A percentile compares a stretch with the other conserved stretches of the same genome.
Evolutionary conservation across 371 early-diverging fungal species (phyloP).

Genomic region (Blakeslea trispora): DNA sequence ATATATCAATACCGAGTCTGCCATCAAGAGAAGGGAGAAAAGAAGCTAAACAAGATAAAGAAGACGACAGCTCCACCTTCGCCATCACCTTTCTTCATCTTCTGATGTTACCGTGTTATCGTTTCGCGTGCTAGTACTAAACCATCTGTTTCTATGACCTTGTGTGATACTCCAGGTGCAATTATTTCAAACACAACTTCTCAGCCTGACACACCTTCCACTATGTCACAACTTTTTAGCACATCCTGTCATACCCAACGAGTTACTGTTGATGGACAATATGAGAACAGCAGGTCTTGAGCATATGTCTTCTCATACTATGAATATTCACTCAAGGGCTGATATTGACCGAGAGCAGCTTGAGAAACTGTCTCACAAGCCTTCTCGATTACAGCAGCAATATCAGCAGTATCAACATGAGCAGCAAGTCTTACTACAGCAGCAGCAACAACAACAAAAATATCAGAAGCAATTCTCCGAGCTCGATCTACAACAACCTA

Average conservation of each 20-base stretch:
- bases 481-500: not conserved
- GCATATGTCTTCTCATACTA: constrained; percentile 2
- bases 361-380: constrained; percentile 19
- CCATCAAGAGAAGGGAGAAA: too few relatives aligned
- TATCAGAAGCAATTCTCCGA: constrained; percentile 1
- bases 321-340: not conserved
- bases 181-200: not conserved
- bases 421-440: constrained; percentile 1
- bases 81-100: constrained; percentile 1
- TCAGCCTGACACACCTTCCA: not conserved
- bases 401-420: constrained; percentile 7
- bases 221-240: not conserved
- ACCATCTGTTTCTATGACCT: not conserved
- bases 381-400: constrained; percentile 1
- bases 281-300: not conserved
- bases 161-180: too few relatives aligned
- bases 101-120: not conserved
- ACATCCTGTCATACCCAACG: not conserved
- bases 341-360: constrained; percentile 22
- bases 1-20: too few relatives aligned
- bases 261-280: not conserved
- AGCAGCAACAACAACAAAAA: constrained; percentile 6
- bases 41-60: not conserved
- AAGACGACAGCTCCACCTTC: constrained; percentile 1
- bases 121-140: not conserved